Conservation (phyloP, 2,329 filamentous ascomycete species). For the Colletotrichum tabaci region DNA sequence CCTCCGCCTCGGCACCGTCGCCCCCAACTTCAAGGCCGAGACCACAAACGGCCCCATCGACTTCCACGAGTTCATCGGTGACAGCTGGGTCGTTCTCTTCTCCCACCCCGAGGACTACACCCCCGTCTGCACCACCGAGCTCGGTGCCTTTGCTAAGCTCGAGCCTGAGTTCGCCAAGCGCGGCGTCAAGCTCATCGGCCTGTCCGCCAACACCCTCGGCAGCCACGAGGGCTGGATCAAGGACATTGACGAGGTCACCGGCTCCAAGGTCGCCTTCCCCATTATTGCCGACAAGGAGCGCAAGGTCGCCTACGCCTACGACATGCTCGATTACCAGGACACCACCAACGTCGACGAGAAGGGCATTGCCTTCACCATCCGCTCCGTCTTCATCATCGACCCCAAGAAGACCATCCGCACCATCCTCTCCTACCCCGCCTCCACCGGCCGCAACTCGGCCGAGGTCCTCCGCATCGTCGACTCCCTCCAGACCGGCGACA, state of each 20-base stretch:
- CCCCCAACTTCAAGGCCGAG: conserved; percentile 88
- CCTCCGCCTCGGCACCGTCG: conserved; percentile 76
- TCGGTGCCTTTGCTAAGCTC: conserved; percentile 92
- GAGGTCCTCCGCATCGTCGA: conserved; percentile 86
- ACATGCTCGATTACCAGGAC: conserved; percentile 89
- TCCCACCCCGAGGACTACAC: conserved; percentile 93
- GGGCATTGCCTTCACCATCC: conserved; percentile 93
- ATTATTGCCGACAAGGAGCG: conserved; percentile 87
- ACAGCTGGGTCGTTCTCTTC: conserved; percentile 87
- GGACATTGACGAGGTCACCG: conserved; percentile 86
- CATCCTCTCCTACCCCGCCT: conserved; percentile 93
- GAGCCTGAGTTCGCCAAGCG: conserved; percentile 90
- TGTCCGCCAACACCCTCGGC: conserved; percentile 88
- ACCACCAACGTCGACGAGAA: conserved; percentile 85
- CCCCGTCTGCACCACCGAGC: conserved; percentile 95
- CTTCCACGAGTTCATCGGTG: conserved; percentile 86
- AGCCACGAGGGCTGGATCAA: conserved; percentile 92
- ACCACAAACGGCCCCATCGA: conserved; percentile 84
- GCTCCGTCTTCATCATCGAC: conserved; percentile 95
- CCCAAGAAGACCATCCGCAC: conserved; percentile 93
- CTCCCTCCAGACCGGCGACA: conserved; percentile 87
- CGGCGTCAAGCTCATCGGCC: conserved; percentile 90
- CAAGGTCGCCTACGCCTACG: conserved; percentile 82
- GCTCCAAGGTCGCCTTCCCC: conserved; percentile 79
- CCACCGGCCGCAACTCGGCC: conserved; percentile 86